Evolutionary conservation across 148 eudicot species (phyloP).

Genomic region (Camellia lanceoleosa): DNA sequence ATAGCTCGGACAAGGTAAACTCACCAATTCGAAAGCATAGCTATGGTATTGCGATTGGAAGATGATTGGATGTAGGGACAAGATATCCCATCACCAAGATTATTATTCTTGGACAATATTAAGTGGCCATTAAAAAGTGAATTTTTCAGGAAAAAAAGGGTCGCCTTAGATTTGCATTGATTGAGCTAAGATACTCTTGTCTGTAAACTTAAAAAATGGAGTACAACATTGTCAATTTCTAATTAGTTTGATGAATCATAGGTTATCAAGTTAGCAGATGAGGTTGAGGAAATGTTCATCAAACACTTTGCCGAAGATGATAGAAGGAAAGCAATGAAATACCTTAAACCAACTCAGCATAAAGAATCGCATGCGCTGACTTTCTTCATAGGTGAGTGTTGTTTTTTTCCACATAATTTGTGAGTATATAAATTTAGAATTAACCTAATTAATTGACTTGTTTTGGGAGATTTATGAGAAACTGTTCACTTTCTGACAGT

Average conservation of each 20-base stretch:
- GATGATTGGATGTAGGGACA: slow-evolving; percentile 34
- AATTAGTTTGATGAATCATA: slow-evolving; percentile 20
- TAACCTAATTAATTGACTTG: slow-evolving; percentile 19
- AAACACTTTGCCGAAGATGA: slow-evolving; percentile 81
- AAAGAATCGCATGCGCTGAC: slow-evolving; percentile 88
- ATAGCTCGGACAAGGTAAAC: slow-evolving; percentile 88
- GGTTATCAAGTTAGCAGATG: slow-evolving; percentile 73
- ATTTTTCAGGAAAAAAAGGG: slow-evolving; percentile 22
- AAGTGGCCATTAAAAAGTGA: slow-evolving; percentile 44
- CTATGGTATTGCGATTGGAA: slow-evolving; percentile 12
- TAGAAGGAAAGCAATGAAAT: slow-evolving; percentile 83
- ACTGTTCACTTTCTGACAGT: slow-evolving; percentile 13
- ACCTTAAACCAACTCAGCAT: slow-evolving; percentile 80
- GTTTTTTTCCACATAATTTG: neutral
- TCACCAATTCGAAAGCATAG: neutral
- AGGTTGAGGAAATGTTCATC: slow-evolving; percentile 72
- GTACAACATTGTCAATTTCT: slow-evolving; percentile 1
- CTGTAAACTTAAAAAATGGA: slow-evolving; percentile 17
- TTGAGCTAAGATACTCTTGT: slow-evolving; percentile 40
- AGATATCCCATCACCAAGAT: slow-evolving; percentile 23
- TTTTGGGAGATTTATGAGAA: slow-evolving; percentile 17
- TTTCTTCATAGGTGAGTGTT: slow-evolving; percentile 80
- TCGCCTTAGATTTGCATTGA: slow-evolving; percentile 22
- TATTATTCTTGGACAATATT: slow-evolving; percentile 38
- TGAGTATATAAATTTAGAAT: neutral